These are phyloP conservation scores for Colletotrichum falcatum DNA, from an alignment of 2,329 filamentous ascomycete genomes.

Conservation along the genomic window DNA sequence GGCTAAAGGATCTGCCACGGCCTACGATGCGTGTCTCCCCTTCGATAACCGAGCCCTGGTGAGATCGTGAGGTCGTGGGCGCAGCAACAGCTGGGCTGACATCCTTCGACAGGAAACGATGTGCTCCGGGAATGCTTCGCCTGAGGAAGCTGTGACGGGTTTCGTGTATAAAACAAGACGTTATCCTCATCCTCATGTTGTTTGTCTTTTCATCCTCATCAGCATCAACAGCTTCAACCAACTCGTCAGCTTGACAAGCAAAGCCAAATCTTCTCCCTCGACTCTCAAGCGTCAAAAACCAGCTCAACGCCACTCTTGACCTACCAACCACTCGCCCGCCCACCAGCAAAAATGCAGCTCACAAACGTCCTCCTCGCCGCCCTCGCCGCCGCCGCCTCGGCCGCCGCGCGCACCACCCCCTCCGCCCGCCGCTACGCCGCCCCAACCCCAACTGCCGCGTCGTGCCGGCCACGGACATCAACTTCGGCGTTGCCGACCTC, in stretches of 20 bases:
- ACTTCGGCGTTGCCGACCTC: slow-evolving; percentile 34
- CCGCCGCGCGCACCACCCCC: slow-evolving; percentile 12
- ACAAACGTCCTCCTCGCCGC: slow-evolving; percentile 27
- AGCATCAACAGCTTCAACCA: slow-evolving; percentile 17
- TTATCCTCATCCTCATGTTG: background rate
- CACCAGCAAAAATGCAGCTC: slow-evolving; percentile 31
- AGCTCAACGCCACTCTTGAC: background rate
- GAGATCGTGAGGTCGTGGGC: slow-evolving; percentile 16
- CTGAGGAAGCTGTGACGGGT: background rate
- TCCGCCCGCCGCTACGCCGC: slow-evolving; percentile 21
- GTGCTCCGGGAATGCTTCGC: background rate
- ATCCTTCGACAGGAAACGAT: slow-evolving; percentile 5
- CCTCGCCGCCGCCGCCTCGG: slow-evolving; percentile 17
- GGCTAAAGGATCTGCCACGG: background rate
- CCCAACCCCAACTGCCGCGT: slow-evolving; percentile 13
- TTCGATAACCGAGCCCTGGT: background rate
- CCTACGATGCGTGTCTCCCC: background rate
- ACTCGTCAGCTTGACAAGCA: background rate
- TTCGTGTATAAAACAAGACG: slow-evolving; percentile 14
- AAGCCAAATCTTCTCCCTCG: background rate
- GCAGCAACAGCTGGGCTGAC: slow-evolving; percentile 3
- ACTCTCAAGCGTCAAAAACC: background rate
- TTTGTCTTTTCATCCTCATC: slow-evolving; percentile 1
- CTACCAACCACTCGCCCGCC: background rate
- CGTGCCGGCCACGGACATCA: slow-evolving; percentile 25